Conservation (phyloP, 768 basidiomycete genomes). For the Paxillus ammoniavirescens region DNA sequence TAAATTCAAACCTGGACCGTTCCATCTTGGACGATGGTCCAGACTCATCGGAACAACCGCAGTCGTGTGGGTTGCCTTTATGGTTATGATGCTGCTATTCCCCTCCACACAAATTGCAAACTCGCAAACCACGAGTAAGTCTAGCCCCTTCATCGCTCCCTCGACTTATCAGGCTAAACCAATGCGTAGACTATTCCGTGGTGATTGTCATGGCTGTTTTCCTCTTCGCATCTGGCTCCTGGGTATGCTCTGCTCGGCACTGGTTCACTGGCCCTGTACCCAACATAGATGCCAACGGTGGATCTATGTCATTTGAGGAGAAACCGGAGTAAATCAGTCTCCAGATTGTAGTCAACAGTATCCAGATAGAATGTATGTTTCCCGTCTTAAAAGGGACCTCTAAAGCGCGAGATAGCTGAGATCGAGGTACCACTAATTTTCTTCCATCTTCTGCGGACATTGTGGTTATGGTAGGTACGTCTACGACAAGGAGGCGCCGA, state of each 20-base stretch:
- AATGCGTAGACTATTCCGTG: slow-evolving; percentile 18
- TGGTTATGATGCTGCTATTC: slow-evolving; percentile 33
- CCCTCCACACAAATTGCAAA: slow-evolving; percentile 23
- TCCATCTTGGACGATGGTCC: slow-evolving; percentile 32
- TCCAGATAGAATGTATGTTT: background rate
- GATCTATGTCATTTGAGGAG: slow-evolving; percentile 3
- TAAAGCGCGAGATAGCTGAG: background rate
- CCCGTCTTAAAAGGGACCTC: background rate
- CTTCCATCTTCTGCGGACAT: background rate
- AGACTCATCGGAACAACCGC: slow-evolving; percentile 29
- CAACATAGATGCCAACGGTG: slow-evolving; percentile 20
- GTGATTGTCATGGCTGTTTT: slow-evolving; percentile 33
- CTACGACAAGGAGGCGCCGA: slow-evolving; percentile 93
- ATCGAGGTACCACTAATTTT: background rate
- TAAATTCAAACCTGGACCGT: slow-evolving; percentile 35
- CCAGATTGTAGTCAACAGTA: background rate
- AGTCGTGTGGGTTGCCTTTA: slow-evolving; percentile 33
- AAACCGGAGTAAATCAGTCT: background rate
- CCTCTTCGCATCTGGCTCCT: slow-evolving; percentile 28
- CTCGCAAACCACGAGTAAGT: slow-evolving; percentile 35
- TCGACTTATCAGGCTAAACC: background rate
- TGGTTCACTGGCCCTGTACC: slow-evolving; percentile 37
- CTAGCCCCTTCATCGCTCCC: background rate
- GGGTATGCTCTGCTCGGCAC: slow-evolving; percentile 33
- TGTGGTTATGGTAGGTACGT: slow-evolving; percentile 7